phyloP scores from a whole-genome alignment of 306 rosid species.

The Trifolium subterraneum region DNA sequence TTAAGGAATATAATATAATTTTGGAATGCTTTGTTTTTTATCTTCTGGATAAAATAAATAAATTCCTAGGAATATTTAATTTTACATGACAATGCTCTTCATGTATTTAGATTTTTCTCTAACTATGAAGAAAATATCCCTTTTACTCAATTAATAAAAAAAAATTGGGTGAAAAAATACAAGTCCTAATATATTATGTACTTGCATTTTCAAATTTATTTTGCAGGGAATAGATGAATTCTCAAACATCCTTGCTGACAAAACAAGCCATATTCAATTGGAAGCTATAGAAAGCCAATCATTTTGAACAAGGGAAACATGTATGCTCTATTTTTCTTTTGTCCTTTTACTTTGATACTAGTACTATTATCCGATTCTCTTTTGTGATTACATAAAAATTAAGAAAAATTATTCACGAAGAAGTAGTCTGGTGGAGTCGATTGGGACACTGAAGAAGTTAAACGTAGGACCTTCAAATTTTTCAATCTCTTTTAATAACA shows the following conservation, averaged over 20 bases:
- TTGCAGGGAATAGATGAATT: constrained; percentile 46
- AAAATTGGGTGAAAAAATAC: background rate
- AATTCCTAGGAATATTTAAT: too few relatives aligned
- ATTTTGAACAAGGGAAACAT: constrained; percentile 30
- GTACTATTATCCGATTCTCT: background rate
- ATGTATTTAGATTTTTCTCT: background rate
- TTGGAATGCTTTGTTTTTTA: background rate
- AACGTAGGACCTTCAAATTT: too few relatives aligned
- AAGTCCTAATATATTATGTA: background rate
- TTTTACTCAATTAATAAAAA: background rate
- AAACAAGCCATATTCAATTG: constrained; percentile 19
- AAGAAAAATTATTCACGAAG: too few relatives aligned
- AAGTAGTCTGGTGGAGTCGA: too few relatives aligned
- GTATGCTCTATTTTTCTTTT: constrained; percentile 20
- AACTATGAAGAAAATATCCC: background rate
- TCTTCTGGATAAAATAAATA: too few relatives aligned
- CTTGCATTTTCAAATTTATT: constrained; percentile 31
- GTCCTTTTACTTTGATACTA: background rate
- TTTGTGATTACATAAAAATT: too few relatives aligned
- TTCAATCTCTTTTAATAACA: too few relatives aligned
- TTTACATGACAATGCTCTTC: background rate
- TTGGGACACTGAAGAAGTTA: too few relatives aligned
- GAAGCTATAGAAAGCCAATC: constrained; percentile 30
- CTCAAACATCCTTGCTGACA: background rate
- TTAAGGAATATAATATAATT: background rate